Percentiles rank a stretch among this genome's conserved stretches.
Conservation (phyloP, 192 early-diverging fungal species). For the Phycomyces nitens region DNA sequence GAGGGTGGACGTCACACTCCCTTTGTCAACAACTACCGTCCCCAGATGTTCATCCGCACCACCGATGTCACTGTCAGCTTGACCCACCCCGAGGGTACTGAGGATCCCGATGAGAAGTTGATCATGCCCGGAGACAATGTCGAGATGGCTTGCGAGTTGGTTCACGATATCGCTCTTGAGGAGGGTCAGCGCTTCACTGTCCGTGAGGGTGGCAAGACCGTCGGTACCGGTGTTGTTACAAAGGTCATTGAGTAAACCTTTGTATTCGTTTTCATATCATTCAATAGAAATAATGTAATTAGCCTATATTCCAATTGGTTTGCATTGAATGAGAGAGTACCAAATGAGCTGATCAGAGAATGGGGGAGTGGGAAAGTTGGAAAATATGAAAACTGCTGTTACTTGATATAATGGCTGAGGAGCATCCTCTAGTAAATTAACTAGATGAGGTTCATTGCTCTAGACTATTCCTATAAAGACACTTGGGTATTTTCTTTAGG, state of each 20-base stretch:
- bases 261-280: too few species aligned
- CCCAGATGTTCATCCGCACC: conserved; percentile 94
- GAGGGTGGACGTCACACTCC: conserved; percentile 98
- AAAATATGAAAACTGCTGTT: too few species aligned
- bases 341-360: too few species aligned
- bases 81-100: conserved; percentile 67
- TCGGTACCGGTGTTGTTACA: conserved; percentile 82
- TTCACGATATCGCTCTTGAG: conserved; percentile 82
- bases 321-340: too few species aligned
- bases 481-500: too few species aligned
- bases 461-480: too few species aligned
- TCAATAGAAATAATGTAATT: too few species aligned
- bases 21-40: conserved; percentile 96
- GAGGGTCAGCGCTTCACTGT: conserved; percentile 95
- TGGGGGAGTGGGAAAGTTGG: too few species aligned
- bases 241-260: conserved; percentile 25
- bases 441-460: too few species aligned
- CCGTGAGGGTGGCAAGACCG: conserved; percentile 95
- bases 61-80: conserved; percentile 90
- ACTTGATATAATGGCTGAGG: too few species aligned
- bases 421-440: too few species aligned
- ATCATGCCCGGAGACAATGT: conserved; percentile 98
- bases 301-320: too few species aligned
- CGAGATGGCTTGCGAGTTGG: conserved; percentile 81
- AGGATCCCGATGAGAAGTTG: conserved; percentile 92